Percentiles rank a stretch among this genome's conserved stretches.
Conservation (phyloP, 345 rosid species). For the Syzygium grande region DNA sequence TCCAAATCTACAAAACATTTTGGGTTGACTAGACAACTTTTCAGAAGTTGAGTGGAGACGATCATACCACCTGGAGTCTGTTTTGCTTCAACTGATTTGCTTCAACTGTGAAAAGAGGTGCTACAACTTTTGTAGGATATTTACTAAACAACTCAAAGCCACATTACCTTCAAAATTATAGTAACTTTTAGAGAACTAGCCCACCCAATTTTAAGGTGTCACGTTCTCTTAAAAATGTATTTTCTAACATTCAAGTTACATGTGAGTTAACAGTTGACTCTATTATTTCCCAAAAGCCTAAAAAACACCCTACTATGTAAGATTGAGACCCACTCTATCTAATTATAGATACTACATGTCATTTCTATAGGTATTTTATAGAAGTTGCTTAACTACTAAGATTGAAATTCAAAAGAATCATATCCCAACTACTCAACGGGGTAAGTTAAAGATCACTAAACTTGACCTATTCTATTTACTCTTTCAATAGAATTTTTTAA, state of each 20-base stretch:
- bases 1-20: background rate
- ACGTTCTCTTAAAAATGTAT: background rate
- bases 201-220: background rate
- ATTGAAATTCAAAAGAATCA: background rate
- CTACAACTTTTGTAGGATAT: background rate
- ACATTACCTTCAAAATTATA: background rate
- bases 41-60: background rate
- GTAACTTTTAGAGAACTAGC: background rate
- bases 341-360: background rate
- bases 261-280: background rate
- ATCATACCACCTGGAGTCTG: background rate
- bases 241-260: background rate
- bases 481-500: background rate
- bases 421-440: background rate
- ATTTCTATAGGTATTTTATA: background rate
- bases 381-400: background rate
- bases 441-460: background rate
- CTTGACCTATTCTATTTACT: background rate
- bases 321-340: background rate
- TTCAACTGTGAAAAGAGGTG: background rate
- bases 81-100: background rate
- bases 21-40: background rate
- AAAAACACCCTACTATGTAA: background rate
- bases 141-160: background rate
- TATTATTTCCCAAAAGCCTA: background rate